Evolutionary conservation across 371 early-diverging fungal genomes (phyloP), one percentile per base, ranked within the genome.

Genomic region (Capillidium heterosporum): DNA sequence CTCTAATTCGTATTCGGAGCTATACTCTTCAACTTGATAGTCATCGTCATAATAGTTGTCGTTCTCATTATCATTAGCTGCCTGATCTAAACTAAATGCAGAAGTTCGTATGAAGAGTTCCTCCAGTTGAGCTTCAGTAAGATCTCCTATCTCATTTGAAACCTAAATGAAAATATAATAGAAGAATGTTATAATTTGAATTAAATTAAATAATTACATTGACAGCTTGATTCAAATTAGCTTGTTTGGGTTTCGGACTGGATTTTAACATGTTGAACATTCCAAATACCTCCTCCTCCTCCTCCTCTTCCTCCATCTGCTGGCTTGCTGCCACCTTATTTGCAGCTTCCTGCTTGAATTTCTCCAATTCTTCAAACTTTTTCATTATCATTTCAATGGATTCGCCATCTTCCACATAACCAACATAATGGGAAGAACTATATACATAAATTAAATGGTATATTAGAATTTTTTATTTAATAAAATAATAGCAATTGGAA

Each of bases 321-420:
- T 50, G 40, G 40, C 10, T 56, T 31, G 50, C 47, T 7, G 62
- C 60, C 35, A 64, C 68, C 46, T 73, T 62, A 21, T 69, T 64
- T 0, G 81, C 75, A 60, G 84, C 71, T 67, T 91, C 88, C 57
- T 73, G 71, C 63, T 90, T 82, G 60, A 91, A 84, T 13, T 81
- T 72, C 54, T 91, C 94, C 27, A 94, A 76, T 65, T 91, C 92
- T 61, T 90, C 86, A 63, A 94, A 94, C 67, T 94, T 94, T 60
- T 87, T 87, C 94, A 94, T 94, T 57, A 94, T 94, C 4, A 87
- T 85, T 57, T 86, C 91, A 5, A 94, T 83, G 0, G 91, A 89
- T 73, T 94, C 94, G 57, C 79, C 84, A 65, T 94, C 94, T 62
- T 91, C 92, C 1, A 91, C 90, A 59, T 94, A 94, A 27, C 94